Evolutionary conservation across 106 monocot genomes (phyloP), one percentile per base, ranked within the genome.

Genomic region (Ottelia alismoides): DNA sequence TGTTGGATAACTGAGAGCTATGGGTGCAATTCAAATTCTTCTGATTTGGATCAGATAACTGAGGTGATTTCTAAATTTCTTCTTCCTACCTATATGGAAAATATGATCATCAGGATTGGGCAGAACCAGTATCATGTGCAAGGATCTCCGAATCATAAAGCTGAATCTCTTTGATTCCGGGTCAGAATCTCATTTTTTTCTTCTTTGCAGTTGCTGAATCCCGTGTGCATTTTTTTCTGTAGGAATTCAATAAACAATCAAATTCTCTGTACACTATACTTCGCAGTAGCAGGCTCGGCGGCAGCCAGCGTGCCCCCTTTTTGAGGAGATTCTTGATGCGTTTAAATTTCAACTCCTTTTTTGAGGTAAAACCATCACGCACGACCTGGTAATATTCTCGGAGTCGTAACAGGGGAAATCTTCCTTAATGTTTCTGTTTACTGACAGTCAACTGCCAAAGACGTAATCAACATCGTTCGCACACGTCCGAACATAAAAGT

Each of bases 191-290:
- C 16, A 16, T 16, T 7, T 43, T 43, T 43, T 43, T 43, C 16
- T 7, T 7, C 40, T 16, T 16, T 7, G 10, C 40, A 43, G 40
- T 43, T 43, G 6, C 40, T 49, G 7, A 12, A 49, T 17, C 19
- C 20, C 19, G 10, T 49, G 40, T 43, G 6, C 16, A 6, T 43
- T 55, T 31, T 28, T 19, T 58, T 58, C 61, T 64, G 45, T 9
- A 94, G 93, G 93, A 94, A 64, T 94, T 94, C 68, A 84, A 81
- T 67, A 94, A 94, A 62, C 88, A 94, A 53, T 94, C 93, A 35
- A 94, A 94, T 69, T 94, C 93, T 45, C 68, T 94, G 18, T 94
- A 94, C 47, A 94, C 93, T 20, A 94, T 94, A 45, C 64, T 94
- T 16, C 74, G 88, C 1, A 94, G 88, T 47, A 94, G 83, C 49